Conservation (phyloP, 192 early-diverging fungal genomes). For the Umbelopsis sp. region DNA sequence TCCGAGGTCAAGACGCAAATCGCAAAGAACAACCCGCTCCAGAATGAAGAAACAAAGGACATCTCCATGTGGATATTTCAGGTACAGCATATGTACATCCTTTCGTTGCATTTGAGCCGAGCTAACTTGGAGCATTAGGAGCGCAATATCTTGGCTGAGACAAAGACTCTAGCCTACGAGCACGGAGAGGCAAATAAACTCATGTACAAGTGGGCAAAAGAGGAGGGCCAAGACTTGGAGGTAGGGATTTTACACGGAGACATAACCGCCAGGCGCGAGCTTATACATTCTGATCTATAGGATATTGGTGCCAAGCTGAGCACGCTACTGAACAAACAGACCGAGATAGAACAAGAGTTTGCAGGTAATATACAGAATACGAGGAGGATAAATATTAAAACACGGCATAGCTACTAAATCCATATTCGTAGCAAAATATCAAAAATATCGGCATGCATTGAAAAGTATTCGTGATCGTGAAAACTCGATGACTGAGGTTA, state of each 20-base stretch:
- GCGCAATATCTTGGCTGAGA: slow-evolving; percentile 29
- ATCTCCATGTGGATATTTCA: slow-evolving; percentile 36
- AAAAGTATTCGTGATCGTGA: slow-evolving; percentile 40
- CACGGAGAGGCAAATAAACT: slow-evolving; percentile 36
- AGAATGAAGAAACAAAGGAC: slow-evolving; percentile 37
- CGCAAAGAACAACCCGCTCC: slow-evolving; percentile 37
- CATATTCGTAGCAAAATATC: slow-evolving; percentile 27
- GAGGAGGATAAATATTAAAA: too few species aligned
- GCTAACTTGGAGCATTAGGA: slow-evolving; percentile 8
- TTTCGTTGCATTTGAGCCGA: not conserved
- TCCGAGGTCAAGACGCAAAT: slow-evolving; percentile 33
- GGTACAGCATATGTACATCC: not conserved
- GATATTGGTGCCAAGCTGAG: slow-evolving; percentile 40
- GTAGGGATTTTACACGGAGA: not conserved
- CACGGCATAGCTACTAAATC: not conserved
- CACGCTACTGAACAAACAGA: slow-evolving; percentile 35
- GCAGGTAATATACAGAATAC: slow-evolving; percentile 27
- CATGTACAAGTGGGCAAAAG: slow-evolving; percentile 32
- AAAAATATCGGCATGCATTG: slow-evolving; percentile 40
- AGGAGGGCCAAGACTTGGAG: slow-evolving; percentile 34
- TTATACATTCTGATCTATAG: slow-evolving; percentile 13
- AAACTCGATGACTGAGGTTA: slow-evolving; percentile 28
- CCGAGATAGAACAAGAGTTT: slow-evolving; percentile 37
- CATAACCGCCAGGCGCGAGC: not conserved
- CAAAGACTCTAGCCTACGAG: slow-evolving; percentile 33